Percentiles rank a stretch among this genome's conserved stretches.
These are phyloP conservation scores for Ustulina deusta DNA, from an alignment of 2,329 filamentous ascomycete genomes.

Conservation along the genomic window DNA sequence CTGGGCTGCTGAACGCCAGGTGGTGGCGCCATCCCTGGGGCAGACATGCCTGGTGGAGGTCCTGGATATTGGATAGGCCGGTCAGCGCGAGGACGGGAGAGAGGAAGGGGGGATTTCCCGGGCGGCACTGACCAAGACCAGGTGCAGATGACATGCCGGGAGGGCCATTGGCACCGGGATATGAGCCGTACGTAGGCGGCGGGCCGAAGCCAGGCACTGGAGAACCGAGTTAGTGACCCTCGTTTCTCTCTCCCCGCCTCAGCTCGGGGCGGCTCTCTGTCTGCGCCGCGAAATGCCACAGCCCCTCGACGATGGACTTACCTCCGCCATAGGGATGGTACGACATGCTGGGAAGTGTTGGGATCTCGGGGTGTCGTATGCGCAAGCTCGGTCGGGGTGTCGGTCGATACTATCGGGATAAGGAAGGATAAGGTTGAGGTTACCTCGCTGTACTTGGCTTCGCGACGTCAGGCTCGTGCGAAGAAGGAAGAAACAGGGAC, in stretches of 20 bases:
- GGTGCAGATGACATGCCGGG: slow-evolving; percentile 82
- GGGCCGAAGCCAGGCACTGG: slow-evolving; percentile 74
- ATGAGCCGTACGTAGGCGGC: slow-evolving; percentile 78
- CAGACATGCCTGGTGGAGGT: slow-evolving; percentile 83
- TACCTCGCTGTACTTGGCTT: neutral
- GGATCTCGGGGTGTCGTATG: slow-evolving; percentile 7
- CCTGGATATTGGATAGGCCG: slow-evolving; percentile 64
- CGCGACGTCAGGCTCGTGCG: neutral
- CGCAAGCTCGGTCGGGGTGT: neutral
- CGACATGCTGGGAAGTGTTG: slow-evolving; percentile 58
- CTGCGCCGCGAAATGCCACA: neutral
- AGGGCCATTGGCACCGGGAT: slow-evolving; percentile 69
- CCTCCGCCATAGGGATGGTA: slow-evolving; percentile 69
- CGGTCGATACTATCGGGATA: neutral
- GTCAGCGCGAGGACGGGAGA: slow-evolving; percentile 39
- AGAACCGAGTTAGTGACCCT: slow-evolving; percentile 40
- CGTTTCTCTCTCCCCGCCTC: neutral
- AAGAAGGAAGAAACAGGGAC: slow-evolving; percentile 11
- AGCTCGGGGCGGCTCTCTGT: neutral
- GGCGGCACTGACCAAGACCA: slow-evolving; percentile 76
- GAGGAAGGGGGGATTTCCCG: slow-evolving; percentile 13
- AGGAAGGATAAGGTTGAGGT: neutral
- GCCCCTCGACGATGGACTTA: slow-evolving; percentile 35
- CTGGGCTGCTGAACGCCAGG: slow-evolving; percentile 82
- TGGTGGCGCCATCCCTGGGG: slow-evolving; percentile 82